A percentile compares a stretch with the other conserved stretches of the same genome.
Evolutionary conservation across 2,329 filamentous ascomycete genomes (phyloP).

Genomic region (Aspergillus oerlinghausenensis): DNA sequence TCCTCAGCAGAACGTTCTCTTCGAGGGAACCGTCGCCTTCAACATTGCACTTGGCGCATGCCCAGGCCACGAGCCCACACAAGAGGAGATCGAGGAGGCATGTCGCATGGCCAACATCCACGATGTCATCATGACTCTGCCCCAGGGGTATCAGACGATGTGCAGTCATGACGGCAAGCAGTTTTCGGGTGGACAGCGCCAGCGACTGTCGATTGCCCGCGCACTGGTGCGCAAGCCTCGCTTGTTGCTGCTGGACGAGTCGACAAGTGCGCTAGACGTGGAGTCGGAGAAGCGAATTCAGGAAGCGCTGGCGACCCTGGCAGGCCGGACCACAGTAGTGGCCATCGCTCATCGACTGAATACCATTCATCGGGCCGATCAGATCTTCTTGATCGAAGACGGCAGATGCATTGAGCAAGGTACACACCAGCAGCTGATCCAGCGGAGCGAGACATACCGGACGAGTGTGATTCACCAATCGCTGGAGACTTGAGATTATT

Average conservation of each 20-base stretch:
- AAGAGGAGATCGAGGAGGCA: conserved; percentile 61
- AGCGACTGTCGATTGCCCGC: conserved; percentile 55
- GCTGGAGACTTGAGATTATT: conserved; percentile 25
- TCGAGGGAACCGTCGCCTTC: conserved; percentile 46
- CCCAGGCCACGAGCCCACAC: conserved; percentile 51
- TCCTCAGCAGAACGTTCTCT: conserved; percentile 46
- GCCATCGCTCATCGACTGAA: conserved; percentile 41
- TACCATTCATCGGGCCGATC: conserved; percentile 59
- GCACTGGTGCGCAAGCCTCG: conserved; percentile 52
- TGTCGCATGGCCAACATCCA: conserved; percentile 67
- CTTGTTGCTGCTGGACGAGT: conserved; percentile 56
- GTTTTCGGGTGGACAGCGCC: conserved; percentile 55
- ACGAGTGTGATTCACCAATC: conserved; percentile 49
- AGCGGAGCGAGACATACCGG: conserved; percentile 47
- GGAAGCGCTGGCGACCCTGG: conserved; percentile 32
- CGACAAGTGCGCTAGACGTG: conserved; percentile 55
- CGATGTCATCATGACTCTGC: conserved; percentile 59
- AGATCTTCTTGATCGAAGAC: conserved; percentile 63
- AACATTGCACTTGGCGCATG: conserved; percentile 45
- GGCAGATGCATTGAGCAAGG: conserved; percentile 47
- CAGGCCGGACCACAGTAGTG: conserved; percentile 34
- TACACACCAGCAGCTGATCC: conserved; percentile 46
- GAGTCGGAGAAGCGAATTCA: conserved; percentile 49
- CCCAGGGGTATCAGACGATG: conserved; percentile 61
- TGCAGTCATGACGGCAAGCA: conserved; percentile 52